Base-by-base conservation (phyloP, 768 basidiomycete species). In the Suillus fuscotomentosus region DNA sequence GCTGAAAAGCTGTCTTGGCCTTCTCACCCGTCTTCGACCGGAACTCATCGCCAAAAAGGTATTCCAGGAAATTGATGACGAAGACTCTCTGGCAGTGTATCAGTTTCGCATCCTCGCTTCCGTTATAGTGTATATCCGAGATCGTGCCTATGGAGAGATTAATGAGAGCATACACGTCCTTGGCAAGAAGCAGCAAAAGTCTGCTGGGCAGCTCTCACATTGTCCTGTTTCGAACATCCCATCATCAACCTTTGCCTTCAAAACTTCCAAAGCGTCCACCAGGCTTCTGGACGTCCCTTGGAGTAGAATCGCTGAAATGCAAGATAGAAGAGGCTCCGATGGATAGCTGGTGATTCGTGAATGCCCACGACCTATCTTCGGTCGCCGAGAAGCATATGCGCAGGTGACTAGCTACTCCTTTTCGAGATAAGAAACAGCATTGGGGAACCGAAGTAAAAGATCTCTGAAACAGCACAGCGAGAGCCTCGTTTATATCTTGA, bases 241-340 rank as follows among this genome's bases (percentile, higher is more conserved):
- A 4, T 42, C 45, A 43, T 67, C 56, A 38, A 69, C 54, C 3
- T 20, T 45, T 0, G 22, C 22, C 22, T 50, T n/a, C 7, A 42
- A 60, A 47, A 14, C 22, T 48, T n/a, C 3, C 60, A 60, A 47
- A 14, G 36, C 42, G 24, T 43, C 7, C 10, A 8, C 6, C 14
- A 20, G 10, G 4, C 43, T 42, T n/a, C 45, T 45, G 20, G 48
- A 14, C 0, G 47, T 48, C 48, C 47, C 47, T 22, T 70, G 67
- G 11, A 66, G 38, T 13, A 45, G 5, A 8, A 3, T 17, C 17
- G 54, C 65, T 0, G 68, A 64, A 15, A 60, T 53, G 17, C 57
- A 69, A 3, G 68, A 71, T 17, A 71, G 15, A 13, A 70, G 15
- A 5, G 69, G 63, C n/a, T 72, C 69, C 20, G 66, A 70, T 17